Percentiles rank a stretch among this genome's conserved stretches.
phyloP scores from a whole-genome alignment of 1,284 basidiomycete genomes.

The Rhodotorula sp. region DNA sequence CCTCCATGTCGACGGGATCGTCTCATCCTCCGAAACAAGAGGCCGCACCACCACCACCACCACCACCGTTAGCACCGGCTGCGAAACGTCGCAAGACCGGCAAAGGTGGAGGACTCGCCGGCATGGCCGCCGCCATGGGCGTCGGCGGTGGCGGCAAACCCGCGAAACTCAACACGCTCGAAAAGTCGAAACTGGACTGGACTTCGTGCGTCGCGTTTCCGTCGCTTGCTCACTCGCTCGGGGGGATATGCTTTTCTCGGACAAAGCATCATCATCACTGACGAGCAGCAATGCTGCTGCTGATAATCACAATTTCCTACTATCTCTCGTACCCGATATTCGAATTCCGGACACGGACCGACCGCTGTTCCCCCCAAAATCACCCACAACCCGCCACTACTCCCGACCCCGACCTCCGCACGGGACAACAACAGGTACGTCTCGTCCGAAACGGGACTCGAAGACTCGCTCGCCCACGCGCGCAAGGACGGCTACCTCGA shows the following conservation, averaged over 20 bases:
- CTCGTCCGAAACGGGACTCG: conserved; percentile 49
- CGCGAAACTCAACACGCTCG: conserved; percentile 72
- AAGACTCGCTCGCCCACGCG: conserved; percentile 70
- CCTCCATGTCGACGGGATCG: conserved; percentile 1
- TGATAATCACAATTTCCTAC: no score
- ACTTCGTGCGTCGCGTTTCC: conserved; percentile 53
- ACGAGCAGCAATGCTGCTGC: no score
- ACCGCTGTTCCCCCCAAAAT: no score
- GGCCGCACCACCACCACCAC: background rate
- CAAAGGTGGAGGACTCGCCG: conserved; percentile 57
- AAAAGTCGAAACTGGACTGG: conserved; percentile 82
- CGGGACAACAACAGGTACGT: conserved; percentile 46
- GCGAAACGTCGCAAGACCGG: conserved; percentile 45
- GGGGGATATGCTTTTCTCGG: no score
- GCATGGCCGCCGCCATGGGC: conserved; percentile 56
- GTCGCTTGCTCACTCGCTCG: background rate
- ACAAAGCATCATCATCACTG: no score
- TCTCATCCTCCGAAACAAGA: background rate
- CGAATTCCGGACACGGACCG: no score
- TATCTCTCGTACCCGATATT: no score
- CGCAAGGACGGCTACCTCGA: conserved; percentile 72
- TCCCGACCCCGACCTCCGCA: background rate
- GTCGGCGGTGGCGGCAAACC: conserved; percentile 57
- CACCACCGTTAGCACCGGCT: background rate
- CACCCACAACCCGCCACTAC: background rate